Conservation (phyloP, 805 yeast species). For the Zygotorulaspora chibaensis region DNA sequence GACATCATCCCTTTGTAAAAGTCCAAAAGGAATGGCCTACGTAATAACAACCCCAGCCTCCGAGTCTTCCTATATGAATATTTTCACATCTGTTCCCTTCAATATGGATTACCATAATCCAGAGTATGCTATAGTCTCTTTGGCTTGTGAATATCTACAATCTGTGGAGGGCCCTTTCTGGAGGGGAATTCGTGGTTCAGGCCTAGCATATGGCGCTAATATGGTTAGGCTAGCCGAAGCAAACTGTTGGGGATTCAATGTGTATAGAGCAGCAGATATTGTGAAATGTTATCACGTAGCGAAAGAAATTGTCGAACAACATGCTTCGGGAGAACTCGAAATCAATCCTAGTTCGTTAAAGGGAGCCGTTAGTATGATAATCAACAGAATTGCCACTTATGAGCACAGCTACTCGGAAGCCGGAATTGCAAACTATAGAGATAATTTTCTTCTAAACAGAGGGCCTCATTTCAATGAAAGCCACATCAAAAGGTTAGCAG, state of each 20-base stretch:
- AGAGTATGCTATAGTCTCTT: slow-evolving; percentile 65
- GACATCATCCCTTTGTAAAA: slow-evolving; percentile 52
- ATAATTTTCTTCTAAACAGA: slow-evolving; percentile 60
- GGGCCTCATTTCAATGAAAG: slow-evolving; percentile 60
- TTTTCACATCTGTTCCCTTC: slow-evolving; percentile 56
- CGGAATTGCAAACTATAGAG: slow-evolving; percentile 61
- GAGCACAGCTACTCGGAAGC: slow-evolving; percentile 65
- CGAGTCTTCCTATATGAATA: slow-evolving; percentile 67
- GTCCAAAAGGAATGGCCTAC: slow-evolving; percentile 49
- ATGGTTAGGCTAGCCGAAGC: slow-evolving; percentile 56
- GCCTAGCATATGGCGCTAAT: slow-evolving; percentile 85
- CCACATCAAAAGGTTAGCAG: slow-evolving; percentile 50
- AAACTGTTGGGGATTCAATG: slow-evolving; percentile 60
- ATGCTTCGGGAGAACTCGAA: slow-evolving; percentile 47
- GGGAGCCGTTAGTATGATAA: slow-evolving; percentile 73
- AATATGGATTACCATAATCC: slow-evolving; percentile 40
- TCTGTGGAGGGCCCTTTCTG: slow-evolving; percentile 96
- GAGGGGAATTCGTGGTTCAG: slow-evolving; percentile 93
- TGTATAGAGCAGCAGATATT: slow-evolving; percentile 84
- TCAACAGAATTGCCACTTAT: slow-evolving; percentile 61
- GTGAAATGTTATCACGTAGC: slow-evolving; percentile 58
- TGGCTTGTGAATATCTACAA: slow-evolving; percentile 72
- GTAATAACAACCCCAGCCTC: slow-evolving; percentile 77
- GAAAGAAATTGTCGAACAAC: slow-evolving; percentile 56
- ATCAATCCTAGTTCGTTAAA: slow-evolving; percentile 60